A percentile compares a stretch with the other conserved stretches of the same genome.
Evolutionary conservation across 2,329 filamentous ascomycete genomes (phyloP).

Genomic region (Arachnomyces sp.): DNA sequence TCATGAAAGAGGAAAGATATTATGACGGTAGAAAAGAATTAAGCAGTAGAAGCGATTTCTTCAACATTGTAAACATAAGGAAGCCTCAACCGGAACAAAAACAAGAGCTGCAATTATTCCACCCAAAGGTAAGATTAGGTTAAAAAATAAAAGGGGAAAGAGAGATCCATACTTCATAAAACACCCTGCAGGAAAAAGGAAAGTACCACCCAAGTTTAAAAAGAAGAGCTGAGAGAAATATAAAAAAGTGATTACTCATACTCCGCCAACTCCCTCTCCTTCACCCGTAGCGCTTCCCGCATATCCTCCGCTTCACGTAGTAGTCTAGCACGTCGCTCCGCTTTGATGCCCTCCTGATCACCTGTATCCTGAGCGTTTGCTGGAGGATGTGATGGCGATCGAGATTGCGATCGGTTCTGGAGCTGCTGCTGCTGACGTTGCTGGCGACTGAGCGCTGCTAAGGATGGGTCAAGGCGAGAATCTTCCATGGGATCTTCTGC

Average conservation of each 20-base stretch:
- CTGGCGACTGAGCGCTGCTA: constrained; percentile 24
- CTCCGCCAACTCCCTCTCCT: constrained; percentile 64
- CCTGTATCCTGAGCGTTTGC: constrained; percentile 26
- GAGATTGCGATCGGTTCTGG: constrained; percentile 8
- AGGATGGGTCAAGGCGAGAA: constrained; percentile 35
- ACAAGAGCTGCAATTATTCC: too few relatives aligned
- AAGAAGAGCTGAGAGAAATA: too few relatives aligned
- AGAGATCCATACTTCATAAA: too few relatives aligned
- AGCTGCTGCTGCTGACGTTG: constrained; percentile 22
- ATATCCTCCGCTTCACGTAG: constrained; percentile 69
- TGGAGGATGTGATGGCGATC: constrained; percentile 16
- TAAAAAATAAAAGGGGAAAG: too few relatives aligned
- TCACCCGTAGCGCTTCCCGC: constrained; percentile 62
- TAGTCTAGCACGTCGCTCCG: constrained; percentile 58
- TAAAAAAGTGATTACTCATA: constrained; percentile 25
- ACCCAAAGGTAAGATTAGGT: too few relatives aligned
- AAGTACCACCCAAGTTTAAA: too few relatives aligned
- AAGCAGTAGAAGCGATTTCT: too few relatives aligned
- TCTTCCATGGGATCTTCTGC: constrained; percentile 25
- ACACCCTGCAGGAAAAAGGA: too few relatives aligned
- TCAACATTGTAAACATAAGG: too few relatives aligned
- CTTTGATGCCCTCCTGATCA: constrained; percentile 48
- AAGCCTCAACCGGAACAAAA: too few relatives aligned
- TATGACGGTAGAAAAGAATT: too few relatives aligned
- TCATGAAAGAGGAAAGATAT: too few relatives aligned